Base-by-base conservation (phyloP, 208 protist species). In the Histomonas meleagridis region DNA sequence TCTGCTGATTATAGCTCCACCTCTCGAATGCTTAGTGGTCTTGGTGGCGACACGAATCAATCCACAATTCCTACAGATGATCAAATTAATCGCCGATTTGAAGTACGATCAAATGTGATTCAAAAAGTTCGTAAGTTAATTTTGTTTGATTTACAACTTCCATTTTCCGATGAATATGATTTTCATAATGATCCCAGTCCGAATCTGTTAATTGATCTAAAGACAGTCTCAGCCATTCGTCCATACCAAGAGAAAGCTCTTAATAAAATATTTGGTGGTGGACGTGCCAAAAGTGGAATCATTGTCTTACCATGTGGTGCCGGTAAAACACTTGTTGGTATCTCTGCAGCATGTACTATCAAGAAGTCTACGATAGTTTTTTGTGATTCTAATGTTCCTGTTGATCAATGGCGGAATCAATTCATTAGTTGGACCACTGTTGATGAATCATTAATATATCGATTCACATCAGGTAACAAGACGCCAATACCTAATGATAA, bases 231-330 rank as follows among this genome's bases (percentile, higher is more conserved):
- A 21, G 91, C 91, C 7, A 92, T 95, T 14, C 65, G 95, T 23
- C 40, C 53, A 26, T 94, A 95, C 57, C 96, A 97, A 93, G 94
- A 96, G 90, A 96, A 96, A 90, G 90, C 91, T n/a, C 93, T 97
- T 5, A 62, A 26, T 28, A 97, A 96, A 92, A 97, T 97, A 95
- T 97, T 97, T 76, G 92, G 93, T 55, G 93, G 95, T 76, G 95
- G 95, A 35, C 91, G 94, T 35, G 94, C 93, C 62, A 92, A 94
- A 55, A 96, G 94, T 28, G 98, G 98, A 35, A 97, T 99, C 65
- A 97, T 99, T 78, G 97, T 99, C 32, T 95, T 99, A 10, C 98
- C 98, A 7, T 99, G 98, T 95, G 98, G 98, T 43, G 97, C 98
- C 12, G 98, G 98, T 38, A 99, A 99, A 95, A 99, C 98, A 21